Conservation (phyloP, 169 alveolate species). For the Perkinsus olseni region DNA sequence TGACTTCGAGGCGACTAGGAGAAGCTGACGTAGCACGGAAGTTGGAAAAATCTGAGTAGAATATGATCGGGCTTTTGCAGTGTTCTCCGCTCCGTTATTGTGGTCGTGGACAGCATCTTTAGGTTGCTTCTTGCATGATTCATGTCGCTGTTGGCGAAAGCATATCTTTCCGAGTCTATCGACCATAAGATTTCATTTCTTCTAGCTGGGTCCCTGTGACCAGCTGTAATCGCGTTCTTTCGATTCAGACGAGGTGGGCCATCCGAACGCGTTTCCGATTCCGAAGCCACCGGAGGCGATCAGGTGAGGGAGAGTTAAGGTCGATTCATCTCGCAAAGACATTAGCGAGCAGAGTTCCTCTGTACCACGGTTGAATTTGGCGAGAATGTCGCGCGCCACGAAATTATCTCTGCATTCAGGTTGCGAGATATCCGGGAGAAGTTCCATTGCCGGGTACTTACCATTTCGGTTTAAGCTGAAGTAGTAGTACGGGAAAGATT, state of each 20-base stretch:
- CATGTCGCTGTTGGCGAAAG: no score
- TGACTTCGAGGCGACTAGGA: no score
- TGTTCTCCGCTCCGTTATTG: no score
- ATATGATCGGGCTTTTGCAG: no score
- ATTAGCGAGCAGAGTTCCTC: neutral
- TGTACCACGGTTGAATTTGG: neutral
- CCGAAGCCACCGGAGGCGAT: neutral
- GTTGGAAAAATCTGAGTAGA: no score
- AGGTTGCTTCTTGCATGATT: no score
- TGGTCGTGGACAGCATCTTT: no score
- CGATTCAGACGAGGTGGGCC: neutral
- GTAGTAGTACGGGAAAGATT: neutral
- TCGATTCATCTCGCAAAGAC: neutral
- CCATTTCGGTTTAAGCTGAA: slow-evolving; percentile 16
- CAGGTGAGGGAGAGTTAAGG: neutral
- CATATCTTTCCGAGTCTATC: no score
- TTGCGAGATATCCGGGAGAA: slow-evolving; percentile 6
- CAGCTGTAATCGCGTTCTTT: no score
- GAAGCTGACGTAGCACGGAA: no score
- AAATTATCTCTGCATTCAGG: neutral
- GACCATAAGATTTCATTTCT: no score
- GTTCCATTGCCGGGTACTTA: slow-evolving; percentile 13
- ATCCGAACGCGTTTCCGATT: slow-evolving; percentile 10
- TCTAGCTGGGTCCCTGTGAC: no score
- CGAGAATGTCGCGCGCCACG: neutral